These are phyloP conservation scores for Calonectria crousiana DNA, from an alignment of 2,329 filamentous ascomycete genomes.

Conservation along the genomic window DNA sequence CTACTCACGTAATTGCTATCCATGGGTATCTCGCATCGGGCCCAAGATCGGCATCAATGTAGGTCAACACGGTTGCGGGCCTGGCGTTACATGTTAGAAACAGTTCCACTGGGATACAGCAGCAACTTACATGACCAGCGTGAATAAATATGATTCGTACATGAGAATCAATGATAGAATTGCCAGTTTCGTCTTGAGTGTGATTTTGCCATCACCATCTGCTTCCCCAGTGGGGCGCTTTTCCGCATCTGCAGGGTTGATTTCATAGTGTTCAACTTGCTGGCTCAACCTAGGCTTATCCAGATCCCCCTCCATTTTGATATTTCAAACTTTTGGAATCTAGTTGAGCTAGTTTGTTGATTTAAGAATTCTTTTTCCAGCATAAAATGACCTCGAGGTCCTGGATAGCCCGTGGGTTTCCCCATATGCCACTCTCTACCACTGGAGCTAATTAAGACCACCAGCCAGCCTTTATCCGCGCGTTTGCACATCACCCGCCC, in stretches of 20 bases:
- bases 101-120: not conserved
- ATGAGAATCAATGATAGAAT: constrained; percentile 35
- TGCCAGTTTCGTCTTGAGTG: constrained; percentile 34
- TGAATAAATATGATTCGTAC: constrained; percentile 38
- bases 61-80: constrained; percentile 47
- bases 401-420: not conserved
- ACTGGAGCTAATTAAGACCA: not conserved
- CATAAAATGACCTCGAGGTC: not conserved
- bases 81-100: constrained; percentile 2
- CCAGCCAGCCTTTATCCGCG: not conserved
- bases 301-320: constrained; percentile 6
- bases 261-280: constrained; percentile 19
- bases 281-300: constrained; percentile 12
- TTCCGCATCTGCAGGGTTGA: constrained; percentile 5
- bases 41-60: constrained; percentile 50
- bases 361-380: too few species aligned
- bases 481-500: not conserved
- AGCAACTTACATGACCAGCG: constrained; percentile 33
- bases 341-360: not conserved
- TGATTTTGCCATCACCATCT: constrained; percentile 29
- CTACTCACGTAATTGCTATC: constrained; percentile 45
- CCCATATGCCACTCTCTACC: not conserved
- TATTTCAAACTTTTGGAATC: not conserved
- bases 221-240: not conserved
- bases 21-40: constrained; percentile 48